Percentiles rank a stretch among this genome's conserved stretches.
phyloP scores from a whole-genome alignment of 371 early-diverging fungal genomes.

The Mortierella sp. region DNA sequence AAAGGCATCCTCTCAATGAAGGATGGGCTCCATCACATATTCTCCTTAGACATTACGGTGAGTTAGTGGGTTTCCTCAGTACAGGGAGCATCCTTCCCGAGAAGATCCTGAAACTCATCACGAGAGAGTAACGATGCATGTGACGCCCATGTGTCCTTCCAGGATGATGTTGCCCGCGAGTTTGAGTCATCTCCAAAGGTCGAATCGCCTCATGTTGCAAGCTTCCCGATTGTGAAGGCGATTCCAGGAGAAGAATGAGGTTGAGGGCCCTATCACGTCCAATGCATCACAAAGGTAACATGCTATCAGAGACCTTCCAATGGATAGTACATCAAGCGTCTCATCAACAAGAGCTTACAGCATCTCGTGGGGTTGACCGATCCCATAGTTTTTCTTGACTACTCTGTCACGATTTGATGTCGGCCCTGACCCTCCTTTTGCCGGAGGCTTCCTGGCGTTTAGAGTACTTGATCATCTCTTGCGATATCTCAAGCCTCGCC shows the following conservation, averaged over 20 bases:
- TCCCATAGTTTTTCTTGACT: slow-evolving; percentile 10
- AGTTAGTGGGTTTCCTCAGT: too few species aligned
- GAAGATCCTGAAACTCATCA: slow-evolving; percentile 1
- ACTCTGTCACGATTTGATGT: slow-evolving; percentile 1
- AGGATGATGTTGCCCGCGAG: background rate
- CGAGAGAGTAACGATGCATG: background rate
- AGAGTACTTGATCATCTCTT: slow-evolving; percentile 21
- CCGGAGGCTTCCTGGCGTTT: slow-evolving; percentile 15
- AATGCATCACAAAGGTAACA: background rate
- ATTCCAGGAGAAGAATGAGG: slow-evolving; percentile 14
- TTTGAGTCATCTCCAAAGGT: background rate
- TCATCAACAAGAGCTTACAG: slow-evolving; percentile 12
- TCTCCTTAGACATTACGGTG: too few species aligned
- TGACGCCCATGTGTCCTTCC: slow-evolving; percentile 12
- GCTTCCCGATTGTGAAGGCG: slow-evolving; percentile 6
- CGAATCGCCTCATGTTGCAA: slow-evolving; percentile 15
- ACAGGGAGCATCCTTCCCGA: slow-evolving; percentile 10
- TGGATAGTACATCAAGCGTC: background rate
- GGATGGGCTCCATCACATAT: too few species aligned
- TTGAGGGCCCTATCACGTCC: slow-evolving; percentile 11
- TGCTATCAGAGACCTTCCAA: background rate
- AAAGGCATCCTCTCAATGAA: too few species aligned
- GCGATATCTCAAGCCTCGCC: slow-evolving; percentile 8
- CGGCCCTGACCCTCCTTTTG: slow-evolving; percentile 10
- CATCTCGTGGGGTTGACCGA: slow-evolving; percentile 4